A percentile compares a stretch with the other conserved stretches of the same genome.
Evolutionary conservation across 768 basidiomycete species (phyloP).

Genomic region (Lactifluus volemus): DNA sequence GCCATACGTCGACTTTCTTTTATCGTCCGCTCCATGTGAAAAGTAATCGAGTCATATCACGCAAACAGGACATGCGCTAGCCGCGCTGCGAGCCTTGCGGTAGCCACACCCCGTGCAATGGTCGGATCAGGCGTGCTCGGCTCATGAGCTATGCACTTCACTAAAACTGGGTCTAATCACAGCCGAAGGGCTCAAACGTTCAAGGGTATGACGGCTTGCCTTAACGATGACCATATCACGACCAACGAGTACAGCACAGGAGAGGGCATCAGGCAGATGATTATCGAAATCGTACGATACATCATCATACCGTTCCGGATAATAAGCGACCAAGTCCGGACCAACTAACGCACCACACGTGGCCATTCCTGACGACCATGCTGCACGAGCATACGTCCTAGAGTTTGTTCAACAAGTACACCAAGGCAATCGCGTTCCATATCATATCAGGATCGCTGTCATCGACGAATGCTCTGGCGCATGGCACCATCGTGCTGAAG

Average conservation of each 20-base stretch:
- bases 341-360: slow-evolving; percentile 1
- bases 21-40: neutral
- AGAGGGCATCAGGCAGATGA: neutral
- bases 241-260: slow-evolving; percentile 1
- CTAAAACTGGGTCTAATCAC: neutral
- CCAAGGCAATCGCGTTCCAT: neutral
- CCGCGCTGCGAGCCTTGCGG: slow-evolving; percentile 3
- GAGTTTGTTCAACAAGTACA: slow-evolving; percentile 1
- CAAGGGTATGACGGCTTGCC: neutral
- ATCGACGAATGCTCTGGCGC: neutral
- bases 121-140: slow-evolving; percentile 15
- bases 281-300: slow-evolving; percentile 9
- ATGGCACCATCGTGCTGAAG: neutral
- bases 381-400: neutral
- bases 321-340: neutral
- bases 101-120: slow-evolving; percentile 6
- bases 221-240: neutral
- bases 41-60: slow-evolving; percentile 1
- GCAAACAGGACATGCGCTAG: slow-evolving; percentile 4
- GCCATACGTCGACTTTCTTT: neutral
- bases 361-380: slow-evolving; percentile 2
- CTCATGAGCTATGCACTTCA: neutral
- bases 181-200: neutral
- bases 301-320: neutral
- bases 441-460: neutral